A percentile compares a stretch with the other conserved stretches of the same genome.
Conservation (phyloP, 257 asterid genomes). For the Gentiana straminea region DNA sequence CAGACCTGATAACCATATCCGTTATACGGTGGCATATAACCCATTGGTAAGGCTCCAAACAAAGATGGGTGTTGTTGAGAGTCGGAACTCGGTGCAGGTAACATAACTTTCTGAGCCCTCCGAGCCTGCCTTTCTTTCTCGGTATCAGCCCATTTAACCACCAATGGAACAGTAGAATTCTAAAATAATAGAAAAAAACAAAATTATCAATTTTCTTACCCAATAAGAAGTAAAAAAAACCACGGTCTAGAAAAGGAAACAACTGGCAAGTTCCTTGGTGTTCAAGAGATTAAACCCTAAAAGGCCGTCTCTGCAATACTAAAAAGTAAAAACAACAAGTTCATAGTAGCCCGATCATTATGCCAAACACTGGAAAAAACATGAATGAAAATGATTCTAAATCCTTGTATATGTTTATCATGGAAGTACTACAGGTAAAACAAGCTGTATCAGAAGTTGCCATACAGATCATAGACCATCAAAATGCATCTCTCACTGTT, state of each 20-base stretch:
- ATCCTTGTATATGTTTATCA: too few relatives aligned
- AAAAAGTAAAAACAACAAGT: too few relatives aligned
- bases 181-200: slow-evolving; percentile 13
- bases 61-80: slow-evolving; percentile 65
- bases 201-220: neutral
- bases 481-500: too few relatives aligned
- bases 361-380: too few relatives aligned
- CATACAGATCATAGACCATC: too few relatives aligned
- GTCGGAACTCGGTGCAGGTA: slow-evolving; percentile 49
- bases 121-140: slow-evolving; percentile 93
- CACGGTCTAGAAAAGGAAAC: neutral
- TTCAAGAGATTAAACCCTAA: neutral
- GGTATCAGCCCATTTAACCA: slow-evolving; percentile 99
- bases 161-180: slow-evolving; percentile 93
- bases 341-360: too few relatives aligned
- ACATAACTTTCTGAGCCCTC: slow-evolving; percentile 79
- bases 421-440: too few relatives aligned
- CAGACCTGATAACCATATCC: slow-evolving; percentile 96
- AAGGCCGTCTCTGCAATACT: too few relatives aligned
- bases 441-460: too few relatives aligned
- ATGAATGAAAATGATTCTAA: too few relatives aligned
- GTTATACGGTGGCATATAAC: slow-evolving; percentile 72
- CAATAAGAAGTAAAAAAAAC: too few relatives aligned
- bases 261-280: neutral
- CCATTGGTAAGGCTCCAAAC: slow-evolving; percentile 78